Conservation (phyloP, 2,329 filamentous ascomycete species). For the Cytospora piceicola region DNA sequence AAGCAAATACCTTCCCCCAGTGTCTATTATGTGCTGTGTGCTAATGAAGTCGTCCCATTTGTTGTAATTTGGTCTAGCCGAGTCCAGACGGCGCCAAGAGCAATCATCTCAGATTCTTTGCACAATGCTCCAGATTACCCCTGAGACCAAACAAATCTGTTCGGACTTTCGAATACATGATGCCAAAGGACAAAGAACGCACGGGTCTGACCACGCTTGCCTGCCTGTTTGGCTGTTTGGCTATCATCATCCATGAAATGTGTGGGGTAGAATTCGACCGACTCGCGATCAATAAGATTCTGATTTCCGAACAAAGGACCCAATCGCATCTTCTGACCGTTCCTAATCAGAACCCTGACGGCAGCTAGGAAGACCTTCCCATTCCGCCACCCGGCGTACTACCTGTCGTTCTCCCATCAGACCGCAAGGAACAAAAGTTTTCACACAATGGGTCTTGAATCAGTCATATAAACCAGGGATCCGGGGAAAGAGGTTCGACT, state of each 20-base stretch:
- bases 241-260: slow-evolving; percentile 10
- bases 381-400: neutral
- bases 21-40: no score
- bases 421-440: neutral
- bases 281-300: neutral
- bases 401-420: neutral
- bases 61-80: neutral
- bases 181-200: neutral
- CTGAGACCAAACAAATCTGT: neutral
- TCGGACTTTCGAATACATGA: no score
- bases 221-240: neutral
- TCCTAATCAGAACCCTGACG: neutral
- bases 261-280: slow-evolving; percentile 4
- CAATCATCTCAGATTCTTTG: neutral
- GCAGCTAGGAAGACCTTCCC: neutral
- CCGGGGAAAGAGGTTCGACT: neutral
- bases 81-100: neutral
- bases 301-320: neutral
- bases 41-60: neutral
- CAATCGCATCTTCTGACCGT: neutral
- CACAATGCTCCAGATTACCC: no score
- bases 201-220: neutral
- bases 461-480: neutral
- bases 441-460: neutral
- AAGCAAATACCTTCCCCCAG: neutral